A percentile compares a stretch with the other conserved stretches of the same genome.
phyloP scores from a whole-genome alignment of 2,329 filamentous ascomycete species.

The Hymenoscyphus infarciens region DNA sequence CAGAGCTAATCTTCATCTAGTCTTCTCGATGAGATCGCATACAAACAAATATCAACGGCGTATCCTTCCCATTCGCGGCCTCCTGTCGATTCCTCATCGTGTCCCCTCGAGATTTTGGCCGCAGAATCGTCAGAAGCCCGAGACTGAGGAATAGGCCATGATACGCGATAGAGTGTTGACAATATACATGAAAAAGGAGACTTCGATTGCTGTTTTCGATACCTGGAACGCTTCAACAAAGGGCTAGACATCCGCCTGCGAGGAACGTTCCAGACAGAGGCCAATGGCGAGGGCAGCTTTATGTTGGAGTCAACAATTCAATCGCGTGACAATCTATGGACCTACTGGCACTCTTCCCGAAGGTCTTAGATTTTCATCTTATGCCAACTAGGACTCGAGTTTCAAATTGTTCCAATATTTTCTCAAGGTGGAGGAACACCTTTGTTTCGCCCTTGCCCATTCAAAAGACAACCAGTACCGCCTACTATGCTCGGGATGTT shows the following conservation, averaged over 20 bases:
- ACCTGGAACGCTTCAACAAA: conserved; percentile 63
- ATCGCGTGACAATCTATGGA: conserved; percentile 26
- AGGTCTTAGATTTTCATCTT: no score
- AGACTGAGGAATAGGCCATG: no score
- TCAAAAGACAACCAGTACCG: no score
- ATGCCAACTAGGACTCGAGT: no score
- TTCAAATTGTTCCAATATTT: no score
- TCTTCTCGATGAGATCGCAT: conserved; percentile 54
- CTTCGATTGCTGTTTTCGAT: conserved; percentile 52
- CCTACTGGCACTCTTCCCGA: no score
- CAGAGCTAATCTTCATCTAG: conserved; percentile 35
- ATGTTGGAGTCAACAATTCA: conserved; percentile 46
- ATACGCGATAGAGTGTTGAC: no score
- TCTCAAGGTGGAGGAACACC: no score
- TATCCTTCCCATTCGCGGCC: conserved; percentile 72
- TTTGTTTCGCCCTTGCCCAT: no score
- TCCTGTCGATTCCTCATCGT: conserved; percentile 78
- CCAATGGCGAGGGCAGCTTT: conserved; percentile 50
- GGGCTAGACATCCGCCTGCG: conserved; percentile 55
- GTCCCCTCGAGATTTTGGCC: conserved; percentile 65
- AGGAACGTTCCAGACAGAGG: conserved; percentile 57
- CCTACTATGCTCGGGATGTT: no score
- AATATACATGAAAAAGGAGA: no score
- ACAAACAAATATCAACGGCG: conserved; percentile 22
- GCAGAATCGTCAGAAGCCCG: conserved; percentile 56